phyloP scores from a whole-genome alignment of 176 grass and related monocot genomes.

The Zea mays region DNA sequence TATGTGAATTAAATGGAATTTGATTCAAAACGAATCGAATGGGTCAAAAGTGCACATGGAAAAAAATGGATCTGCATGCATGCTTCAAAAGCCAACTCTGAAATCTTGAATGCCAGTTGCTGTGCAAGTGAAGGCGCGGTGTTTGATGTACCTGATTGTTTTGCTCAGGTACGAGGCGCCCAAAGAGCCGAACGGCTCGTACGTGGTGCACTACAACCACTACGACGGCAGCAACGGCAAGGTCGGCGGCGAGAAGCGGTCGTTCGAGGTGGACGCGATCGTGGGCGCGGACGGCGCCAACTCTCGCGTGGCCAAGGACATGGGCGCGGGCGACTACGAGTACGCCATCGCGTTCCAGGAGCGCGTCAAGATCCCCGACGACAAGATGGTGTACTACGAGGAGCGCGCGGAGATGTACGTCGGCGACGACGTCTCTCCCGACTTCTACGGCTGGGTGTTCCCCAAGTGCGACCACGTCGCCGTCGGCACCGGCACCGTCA shows the following conservation, averaged over 20 bases:
- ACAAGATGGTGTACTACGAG: conserved; percentile 94
- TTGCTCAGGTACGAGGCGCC: conserved; percentile 49
- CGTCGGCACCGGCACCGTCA: conserved; percentile 93
- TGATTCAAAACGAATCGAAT: neutral
- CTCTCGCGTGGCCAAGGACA: conserved; percentile 88
- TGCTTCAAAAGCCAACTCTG: neutral
- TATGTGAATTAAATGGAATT: neutral
- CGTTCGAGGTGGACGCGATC: conserved; percentile 82
- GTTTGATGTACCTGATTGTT: neutral
- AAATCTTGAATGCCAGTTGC: neutral
- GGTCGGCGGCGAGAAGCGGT: conserved; percentile 58
- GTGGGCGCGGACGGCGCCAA: conserved; percentile 97
- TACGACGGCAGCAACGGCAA: conserved; percentile 61
- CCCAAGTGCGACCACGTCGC: conserved; percentile 99
- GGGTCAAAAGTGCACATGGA: neutral
- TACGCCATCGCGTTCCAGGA: conserved; percentile 99
- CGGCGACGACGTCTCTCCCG: conserved; percentile 92
- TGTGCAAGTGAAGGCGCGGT: neutral
- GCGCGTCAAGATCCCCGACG: conserved; percentile 82
- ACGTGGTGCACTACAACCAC: conserved; percentile 83
- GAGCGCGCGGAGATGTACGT: conserved; percentile 99
- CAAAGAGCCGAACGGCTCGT: conserved; percentile 56
- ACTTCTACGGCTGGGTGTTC: conserved; percentile 99
- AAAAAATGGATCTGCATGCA: neutral
- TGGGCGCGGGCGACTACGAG: conserved; percentile 95